Conservation (phyloP, 352 stramenopile species). For the Phytophthora pisi region DNA sequence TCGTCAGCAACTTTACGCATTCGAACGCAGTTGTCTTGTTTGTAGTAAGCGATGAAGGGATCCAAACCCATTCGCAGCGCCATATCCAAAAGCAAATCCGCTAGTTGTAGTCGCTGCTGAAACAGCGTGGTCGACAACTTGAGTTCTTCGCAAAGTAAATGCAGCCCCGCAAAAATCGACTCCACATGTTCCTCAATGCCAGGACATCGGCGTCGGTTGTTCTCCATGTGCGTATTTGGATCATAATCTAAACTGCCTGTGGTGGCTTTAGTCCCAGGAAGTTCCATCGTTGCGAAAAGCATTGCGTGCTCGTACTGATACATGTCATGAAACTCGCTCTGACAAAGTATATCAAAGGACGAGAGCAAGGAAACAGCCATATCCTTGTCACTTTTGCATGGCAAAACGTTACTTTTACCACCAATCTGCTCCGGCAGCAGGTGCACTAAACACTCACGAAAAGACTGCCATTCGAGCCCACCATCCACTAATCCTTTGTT, state of each 20-base stretch:
- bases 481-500: conserved; percentile 7
- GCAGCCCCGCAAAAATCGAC: conserved; percentile 55
- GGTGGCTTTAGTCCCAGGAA: conserved; percentile 13
- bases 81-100: conserved; percentile 43
- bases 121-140: conserved; percentile 54
- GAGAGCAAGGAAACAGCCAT: conserved; percentile 12
- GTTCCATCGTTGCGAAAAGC: conserved; percentile 44
- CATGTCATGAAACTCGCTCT: conserved; percentile 46
- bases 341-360: conserved; percentile 51
- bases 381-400: conserved; percentile 2
- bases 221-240: background rate
- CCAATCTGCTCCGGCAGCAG: conserved; percentile 14
- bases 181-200: conserved; percentile 22
- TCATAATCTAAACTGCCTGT: background rate
- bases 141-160: conserved; percentile 76
- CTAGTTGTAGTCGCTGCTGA: conserved; percentile 42
- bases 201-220: background rate
- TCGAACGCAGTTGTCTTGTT: conserved; percentile 42
- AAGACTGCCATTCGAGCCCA: conserved; percentile 38
- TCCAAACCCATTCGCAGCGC: conserved; percentile 34
- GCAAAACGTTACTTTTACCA: background rate
- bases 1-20: background rate
- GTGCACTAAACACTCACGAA: conserved; percentile 26
- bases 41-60: conserved; percentile 61
- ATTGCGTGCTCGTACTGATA: conserved; percentile 54